A percentile compares a stretch with the other conserved stretches of the same genome.
Conservation (phyloP, 2,329 filamentous ascomycete genomes). For the Thelonectria olida region DNA sequence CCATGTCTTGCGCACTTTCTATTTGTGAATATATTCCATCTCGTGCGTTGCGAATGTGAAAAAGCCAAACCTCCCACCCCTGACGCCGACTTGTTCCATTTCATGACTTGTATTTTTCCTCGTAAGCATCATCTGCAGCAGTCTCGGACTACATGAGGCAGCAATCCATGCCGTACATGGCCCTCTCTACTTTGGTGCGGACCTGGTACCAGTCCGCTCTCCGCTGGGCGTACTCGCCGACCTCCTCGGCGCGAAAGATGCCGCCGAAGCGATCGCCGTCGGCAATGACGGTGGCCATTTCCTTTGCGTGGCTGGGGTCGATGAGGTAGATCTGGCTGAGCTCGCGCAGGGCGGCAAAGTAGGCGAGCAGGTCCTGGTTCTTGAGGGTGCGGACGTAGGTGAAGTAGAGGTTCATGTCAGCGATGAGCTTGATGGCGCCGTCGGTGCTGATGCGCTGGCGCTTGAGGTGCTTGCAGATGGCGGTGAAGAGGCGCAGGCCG, state of each 20-base stretch:
- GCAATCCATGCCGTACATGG: slow-evolving; percentile 97
- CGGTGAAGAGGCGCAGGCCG: slow-evolving; percentile 88
- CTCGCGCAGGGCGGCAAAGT: slow-evolving; percentile 91
- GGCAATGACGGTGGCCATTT: slow-evolving; percentile 94
- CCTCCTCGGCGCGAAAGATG: slow-evolving; percentile 94
- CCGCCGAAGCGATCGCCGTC: slow-evolving; percentile 90
- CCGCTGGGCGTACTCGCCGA: slow-evolving; percentile 95
- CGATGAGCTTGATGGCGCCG: slow-evolving; percentile 91
- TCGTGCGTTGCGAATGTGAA: slow-evolving; percentile 19
- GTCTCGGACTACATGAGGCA: slow-evolving; percentile 72
- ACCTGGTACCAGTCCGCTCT: slow-evolving; percentile 96
- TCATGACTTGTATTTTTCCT: slow-evolving; percentile 25
- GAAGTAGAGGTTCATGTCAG: slow-evolving; percentile 95
- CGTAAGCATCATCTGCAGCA: slow-evolving; percentile 5
- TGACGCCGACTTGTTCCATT: neutral
- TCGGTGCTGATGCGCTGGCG: slow-evolving; percentile 90
- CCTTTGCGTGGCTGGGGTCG: slow-evolving; percentile 83
- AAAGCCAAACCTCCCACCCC: no score
- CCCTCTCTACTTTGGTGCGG: slow-evolving; percentile 87
- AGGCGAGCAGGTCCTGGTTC: slow-evolving; percentile 85
- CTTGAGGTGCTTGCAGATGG: slow-evolving; percentile 97
- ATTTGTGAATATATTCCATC: slow-evolving; percentile 17
- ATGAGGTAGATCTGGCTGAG: slow-evolving; percentile 96
- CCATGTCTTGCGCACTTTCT: neutral
- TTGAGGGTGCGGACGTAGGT: slow-evolving; percentile 82